Evolutionary conservation across 768 basidiomycete genomes (phyloP), one percentile per base, ranked within the genome.

Genomic region (Pisolithus sp.): DNA sequence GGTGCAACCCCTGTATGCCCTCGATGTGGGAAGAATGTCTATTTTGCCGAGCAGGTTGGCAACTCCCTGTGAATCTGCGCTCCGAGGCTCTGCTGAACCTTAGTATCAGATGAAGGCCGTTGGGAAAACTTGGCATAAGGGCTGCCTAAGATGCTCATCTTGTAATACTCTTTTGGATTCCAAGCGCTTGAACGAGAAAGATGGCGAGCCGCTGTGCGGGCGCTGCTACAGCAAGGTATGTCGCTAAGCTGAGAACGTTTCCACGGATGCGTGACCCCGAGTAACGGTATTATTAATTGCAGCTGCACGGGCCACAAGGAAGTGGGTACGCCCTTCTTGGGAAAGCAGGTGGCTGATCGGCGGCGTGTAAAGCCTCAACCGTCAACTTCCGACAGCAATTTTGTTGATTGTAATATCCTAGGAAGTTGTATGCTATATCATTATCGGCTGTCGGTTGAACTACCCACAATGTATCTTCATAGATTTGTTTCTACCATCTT

Each of bases 31-130:
- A 82, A 86, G 75, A 83, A 76, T 48, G 89, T 93, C 9, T 93
- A 87, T 69, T 91, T 92, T 61, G 89, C 89, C 13, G 89, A 92
- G 65, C 87, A 89, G 77, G 87, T 82, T 43, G 18, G 60, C 18
- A 21, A 45, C 10, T 3, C 49, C 31, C 41, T 15, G n/a, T 21
- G 23, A 34, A 34, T 18, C 12, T 48, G 3, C 40, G 24, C 13
- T 38, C 17, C 5, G 20, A 17, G n/a, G 18, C 23, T 42, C 18
- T n/a, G 21, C 41, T 47, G n/a, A 30, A 9, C 30, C 4, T 15
- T 50, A 41, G 17, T 9, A 42, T 56, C 34, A 89, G 88, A 81
- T 87, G 52, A 89, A 87, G 66, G 89, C 89, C 1, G 76, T 87
- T 13, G 86, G 86, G 7, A 86, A 88, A 73, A 86, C 83, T 15